Base-by-base conservation (phyloP, 148 eudicot genomes). In the Nepenthes mirabilis region DNA sequence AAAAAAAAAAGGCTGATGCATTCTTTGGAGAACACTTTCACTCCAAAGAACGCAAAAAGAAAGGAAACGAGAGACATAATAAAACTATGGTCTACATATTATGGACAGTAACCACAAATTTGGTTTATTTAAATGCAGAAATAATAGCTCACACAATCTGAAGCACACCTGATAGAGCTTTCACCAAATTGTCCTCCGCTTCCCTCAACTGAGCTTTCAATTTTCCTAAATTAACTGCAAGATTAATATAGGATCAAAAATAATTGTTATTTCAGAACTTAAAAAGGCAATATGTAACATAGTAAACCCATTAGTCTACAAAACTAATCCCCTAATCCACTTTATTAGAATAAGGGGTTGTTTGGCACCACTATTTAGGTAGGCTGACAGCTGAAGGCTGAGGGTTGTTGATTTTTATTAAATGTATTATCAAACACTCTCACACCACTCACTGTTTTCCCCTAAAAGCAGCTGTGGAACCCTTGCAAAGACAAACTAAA, bases 171-270 rank as follows among this genome's bases (percentile, higher is more conserved):
- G 96, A 71, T 59, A 91, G 75, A 54, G 84, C 82, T 68, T 79
- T 83, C 67, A 87, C 90, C 68, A 88, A 65, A 57, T 79, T 76
- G 74, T 80, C 97, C 70, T 88, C 94, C 34, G 72, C 77, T 52
- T 79, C 83, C 65, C 90, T 75, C 59, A 88, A 63, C 73, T 85
- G 83, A 40, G 80, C 77, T 75, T 91, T 91, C 56, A 91, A 80
- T 76, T 79, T 69, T 52, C 82, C 83, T 56, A 88, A 58, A 61
- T 78, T 82, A 4, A 36, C 97, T 91, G 72, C 62, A 68, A 60
- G 40, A 52, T 50, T 3, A 14, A 47, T 13, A 55, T n/a, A 37
- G 2, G 47, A 11, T 2, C 35, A 14, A 11, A 36, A 14, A 33
- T 36, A 11, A 11, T 6, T 11, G 2, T 11, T 12, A 3, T 32